Conservation (phyloP, 116 monocot species). For the Trichopus zeylanicus region DNA sequence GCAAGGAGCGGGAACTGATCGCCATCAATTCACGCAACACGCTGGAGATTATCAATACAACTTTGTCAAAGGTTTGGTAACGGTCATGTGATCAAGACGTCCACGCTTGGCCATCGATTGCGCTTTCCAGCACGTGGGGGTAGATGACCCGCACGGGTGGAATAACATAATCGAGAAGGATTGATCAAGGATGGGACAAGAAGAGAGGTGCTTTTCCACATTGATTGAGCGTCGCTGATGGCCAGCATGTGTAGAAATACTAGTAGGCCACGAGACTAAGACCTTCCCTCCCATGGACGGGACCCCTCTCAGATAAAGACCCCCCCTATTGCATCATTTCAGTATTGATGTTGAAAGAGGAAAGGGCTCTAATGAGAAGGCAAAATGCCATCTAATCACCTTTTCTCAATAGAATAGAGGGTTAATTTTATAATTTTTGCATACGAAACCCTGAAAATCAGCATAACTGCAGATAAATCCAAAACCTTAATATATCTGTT, state of each 20-base stretch:
- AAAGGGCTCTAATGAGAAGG: neutral
- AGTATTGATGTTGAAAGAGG: neutral
- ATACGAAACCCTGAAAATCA: too few relatives aligned
- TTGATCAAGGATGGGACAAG: neutral
- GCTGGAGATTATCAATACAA: neutral
- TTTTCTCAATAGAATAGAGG: too few relatives aligned
- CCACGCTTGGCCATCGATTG: neutral
- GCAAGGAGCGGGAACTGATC: neutral
- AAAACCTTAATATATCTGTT: too few relatives aligned
- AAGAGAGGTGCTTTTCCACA: neutral
- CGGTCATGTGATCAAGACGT: neutral
- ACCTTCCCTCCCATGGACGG: neutral
- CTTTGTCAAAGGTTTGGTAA: constrained; percentile 3
- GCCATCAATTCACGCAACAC: neutral
- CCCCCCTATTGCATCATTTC: neutral
- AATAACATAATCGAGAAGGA: too few relatives aligned
- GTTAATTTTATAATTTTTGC: too few relatives aligned
- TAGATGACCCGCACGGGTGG: neutral
- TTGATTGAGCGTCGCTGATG: neutral
- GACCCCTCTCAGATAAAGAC: neutral
- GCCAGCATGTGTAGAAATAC: neutral
- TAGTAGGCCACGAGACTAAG: neutral
- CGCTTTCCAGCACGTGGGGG: neutral
- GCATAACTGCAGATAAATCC: too few relatives aligned
- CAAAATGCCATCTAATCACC: neutral